phyloP scores from a whole-genome alignment of 768 basidiomycete genomes.

The Royoungia palumana region DNA sequence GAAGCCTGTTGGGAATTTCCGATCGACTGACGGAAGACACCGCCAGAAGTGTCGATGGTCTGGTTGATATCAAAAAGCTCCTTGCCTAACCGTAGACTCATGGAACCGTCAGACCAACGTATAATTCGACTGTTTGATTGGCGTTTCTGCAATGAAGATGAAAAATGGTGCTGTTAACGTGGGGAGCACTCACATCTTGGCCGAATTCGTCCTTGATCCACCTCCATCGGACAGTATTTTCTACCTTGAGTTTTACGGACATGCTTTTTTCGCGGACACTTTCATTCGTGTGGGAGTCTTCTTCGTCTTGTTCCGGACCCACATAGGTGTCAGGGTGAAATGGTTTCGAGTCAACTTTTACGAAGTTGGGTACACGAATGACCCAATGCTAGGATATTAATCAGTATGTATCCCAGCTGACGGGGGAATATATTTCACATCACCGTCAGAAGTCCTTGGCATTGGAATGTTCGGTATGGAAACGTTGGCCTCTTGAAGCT shows the following conservation, averaged over 20 bases:
- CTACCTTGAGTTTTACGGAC: constrained; percentile 83
- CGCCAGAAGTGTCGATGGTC: constrained; percentile 73
- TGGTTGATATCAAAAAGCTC: constrained; percentile 91
- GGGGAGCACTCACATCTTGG: constrained; percentile 58
- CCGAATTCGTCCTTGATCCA: constrained; percentile 81
- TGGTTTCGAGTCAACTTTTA: constrained; percentile 84
- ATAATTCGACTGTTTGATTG: constrained; percentile 91
- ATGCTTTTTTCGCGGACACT: constrained; percentile 74
- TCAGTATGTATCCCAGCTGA: constrained; percentile 5
- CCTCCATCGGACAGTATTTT: constrained; percentile 94
- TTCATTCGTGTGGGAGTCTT: constrained; percentile 53
- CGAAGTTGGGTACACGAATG: constrained; percentile 89
- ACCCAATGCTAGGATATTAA: constrained; percentile 65
- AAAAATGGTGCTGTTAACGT: neutral
- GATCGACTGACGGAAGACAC: constrained; percentile 55
- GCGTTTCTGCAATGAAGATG: constrained; percentile 47
- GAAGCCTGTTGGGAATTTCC: constrained; percentile 42
- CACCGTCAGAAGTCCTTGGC: constrained; percentile 74
- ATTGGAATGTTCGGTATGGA: constrained; percentile 85
- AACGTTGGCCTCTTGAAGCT: constrained; percentile 64
- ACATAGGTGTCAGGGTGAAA: constrained; percentile 86
- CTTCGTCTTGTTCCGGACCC: constrained; percentile 77
- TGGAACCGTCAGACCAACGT: constrained; percentile 92
- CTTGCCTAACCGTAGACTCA: constrained; percentile 88
- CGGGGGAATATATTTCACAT: constrained; percentile 48